Conservation (phyloP, 495 filamentous ascomycete genomes). For the Usnea hakonensis region DNA sequence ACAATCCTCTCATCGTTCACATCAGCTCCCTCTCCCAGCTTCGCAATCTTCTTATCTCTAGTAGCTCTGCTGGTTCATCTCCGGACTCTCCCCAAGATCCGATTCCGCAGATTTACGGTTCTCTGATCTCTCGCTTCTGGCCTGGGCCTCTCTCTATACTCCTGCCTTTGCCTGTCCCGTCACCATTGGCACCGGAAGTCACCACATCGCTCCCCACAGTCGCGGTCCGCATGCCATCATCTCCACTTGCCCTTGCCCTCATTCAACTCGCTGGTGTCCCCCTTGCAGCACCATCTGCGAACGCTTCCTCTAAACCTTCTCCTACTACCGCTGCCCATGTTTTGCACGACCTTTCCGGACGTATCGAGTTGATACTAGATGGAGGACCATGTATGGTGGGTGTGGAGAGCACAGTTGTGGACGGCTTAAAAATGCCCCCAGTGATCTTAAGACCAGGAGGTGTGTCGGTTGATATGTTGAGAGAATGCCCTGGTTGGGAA, state of each 20-base stretch:
- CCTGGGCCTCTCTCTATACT: conserved; percentile 91
- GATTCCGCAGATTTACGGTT: conserved; percentile 75
- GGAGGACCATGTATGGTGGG: conserved; percentile 80
- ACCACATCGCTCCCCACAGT: conserved; percentile 78
- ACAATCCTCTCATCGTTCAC: conserved; percentile 95
- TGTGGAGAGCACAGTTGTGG: conserved; percentile 94
- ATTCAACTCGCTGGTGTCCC: conserved; percentile 69
- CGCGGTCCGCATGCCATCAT: conserved; percentile 81
- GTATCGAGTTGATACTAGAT: conserved; percentile 85
- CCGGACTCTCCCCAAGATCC: conserved; percentile 24
- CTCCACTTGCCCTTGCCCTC: conserved; percentile 73
- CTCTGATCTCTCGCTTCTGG: conserved; percentile 82
- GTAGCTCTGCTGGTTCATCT: conserved; percentile 15
- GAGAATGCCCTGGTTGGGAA: conserved; percentile 72
- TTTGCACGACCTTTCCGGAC: conserved; percentile 68
- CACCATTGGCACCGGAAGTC: conserved; percentile 73
- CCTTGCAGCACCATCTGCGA: conserved; percentile 90
- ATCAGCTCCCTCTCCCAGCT: conserved; percentile 77
- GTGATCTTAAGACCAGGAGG: conserved; percentile 81
- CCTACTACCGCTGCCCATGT: conserved; percentile 89
- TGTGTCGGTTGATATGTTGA: conserved; percentile 76
- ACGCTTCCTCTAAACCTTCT: conserved; percentile 84
- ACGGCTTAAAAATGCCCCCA: conserved; percentile 74
- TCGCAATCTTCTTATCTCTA: conserved; percentile 46
- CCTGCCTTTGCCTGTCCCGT: conserved; percentile 63